Conservation (phyloP, 2,329 filamentous ascomycete genomes). For the Pseudogymnoascus sp. region DNA sequence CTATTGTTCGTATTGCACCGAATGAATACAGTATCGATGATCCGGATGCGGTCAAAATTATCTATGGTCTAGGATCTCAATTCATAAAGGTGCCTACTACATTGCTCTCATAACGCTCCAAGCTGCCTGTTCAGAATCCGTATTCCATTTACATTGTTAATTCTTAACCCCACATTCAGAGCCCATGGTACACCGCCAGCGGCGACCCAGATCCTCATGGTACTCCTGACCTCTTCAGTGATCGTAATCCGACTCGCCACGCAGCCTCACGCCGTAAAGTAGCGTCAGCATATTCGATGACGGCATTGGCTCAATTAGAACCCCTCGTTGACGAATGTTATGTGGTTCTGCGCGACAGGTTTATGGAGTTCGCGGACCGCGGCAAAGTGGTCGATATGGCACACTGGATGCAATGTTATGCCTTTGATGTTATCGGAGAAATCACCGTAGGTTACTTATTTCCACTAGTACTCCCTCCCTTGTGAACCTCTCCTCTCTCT, state of each 20-base stretch:
- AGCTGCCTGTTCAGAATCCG: not conserved
- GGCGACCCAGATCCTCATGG: not conserved
- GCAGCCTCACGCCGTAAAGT: conserved; percentile 35
- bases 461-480: not conserved
- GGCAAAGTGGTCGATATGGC: not conserved
- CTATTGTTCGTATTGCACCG: not conserved
- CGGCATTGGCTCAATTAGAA: conserved; percentile 41
- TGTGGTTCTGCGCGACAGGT: not conserved
- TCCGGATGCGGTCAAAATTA: not conserved
- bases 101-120: not conserved
- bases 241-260: conserved; percentile 34
- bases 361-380: not conserved
- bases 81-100: not conserved
- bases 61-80: not conserved
- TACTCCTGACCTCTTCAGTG: conserved; percentile 27
- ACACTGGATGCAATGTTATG: not conserved
- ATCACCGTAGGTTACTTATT: not conserved
- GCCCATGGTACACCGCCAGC: not conserved
- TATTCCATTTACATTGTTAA: not conserved
- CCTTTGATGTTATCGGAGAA: not conserved
- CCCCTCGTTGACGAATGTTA: conserved; percentile 35
- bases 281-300: conserved; percentile 41
- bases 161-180: not conserved
- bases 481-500: not conserved
- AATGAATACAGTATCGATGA: not conserved